phyloP scores from a whole-genome alignment of 2,329 filamentous ascomycete genomes.

The Moelleriella libera region DNA sequence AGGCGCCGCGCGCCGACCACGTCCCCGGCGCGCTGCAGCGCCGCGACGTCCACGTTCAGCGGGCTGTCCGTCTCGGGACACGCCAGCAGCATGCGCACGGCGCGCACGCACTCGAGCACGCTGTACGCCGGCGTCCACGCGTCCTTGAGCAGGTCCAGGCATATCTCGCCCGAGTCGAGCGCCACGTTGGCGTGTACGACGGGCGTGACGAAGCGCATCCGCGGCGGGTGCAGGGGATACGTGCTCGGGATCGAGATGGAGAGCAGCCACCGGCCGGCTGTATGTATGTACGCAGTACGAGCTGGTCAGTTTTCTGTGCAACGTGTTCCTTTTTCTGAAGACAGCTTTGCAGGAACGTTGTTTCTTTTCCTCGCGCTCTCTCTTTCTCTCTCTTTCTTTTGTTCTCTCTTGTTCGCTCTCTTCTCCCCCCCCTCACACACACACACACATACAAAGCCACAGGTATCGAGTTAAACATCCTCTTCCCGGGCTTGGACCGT shows the following conservation, averaged over 20 bases:
- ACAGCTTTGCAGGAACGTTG: no score
- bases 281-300: no score
- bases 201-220: constrained; percentile 67
- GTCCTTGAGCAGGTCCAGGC: constrained; percentile 69
- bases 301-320: no score
- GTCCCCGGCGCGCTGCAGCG: constrained; percentile 55
- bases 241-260: constrained; percentile 58
- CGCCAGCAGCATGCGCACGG: constrained; percentile 50
- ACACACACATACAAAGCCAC: no score
- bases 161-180: constrained; percentile 71
- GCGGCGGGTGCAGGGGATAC: constrained; percentile 70
- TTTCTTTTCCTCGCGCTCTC: no score
- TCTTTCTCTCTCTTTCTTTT: no score
- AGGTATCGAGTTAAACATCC: no score
- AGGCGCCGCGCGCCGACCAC: constrained; percentile 51
- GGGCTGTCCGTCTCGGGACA: constrained; percentile 61
- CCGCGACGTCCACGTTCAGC: constrained; percentile 66
- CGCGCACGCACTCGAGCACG: constrained; percentile 58
- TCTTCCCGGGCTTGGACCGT: no score
- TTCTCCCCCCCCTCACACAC: no score
- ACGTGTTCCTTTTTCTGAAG: no score
- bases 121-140: constrained; percentile 81
- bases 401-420: no score
- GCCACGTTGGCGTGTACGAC: constrained; percentile 74
- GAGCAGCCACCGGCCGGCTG: constrained; percentile 71